These are phyloP conservation scores for Eucalyptus curtisii DNA, from an alignment of 345 rosid genomes.

Conservation along the genomic window DNA sequence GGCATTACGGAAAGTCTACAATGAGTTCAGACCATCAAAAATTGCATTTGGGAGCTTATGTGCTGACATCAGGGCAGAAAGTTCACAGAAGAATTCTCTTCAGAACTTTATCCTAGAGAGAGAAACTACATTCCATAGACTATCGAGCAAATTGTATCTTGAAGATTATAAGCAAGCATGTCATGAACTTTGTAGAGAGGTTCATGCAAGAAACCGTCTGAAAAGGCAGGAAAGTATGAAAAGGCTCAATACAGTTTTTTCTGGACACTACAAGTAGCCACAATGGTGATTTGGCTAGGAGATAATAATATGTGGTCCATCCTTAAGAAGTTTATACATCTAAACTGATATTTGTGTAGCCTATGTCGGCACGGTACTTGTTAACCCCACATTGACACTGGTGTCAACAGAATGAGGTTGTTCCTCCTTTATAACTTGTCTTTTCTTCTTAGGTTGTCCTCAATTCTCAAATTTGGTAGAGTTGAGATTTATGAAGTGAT, in stretches of 20 bases:
- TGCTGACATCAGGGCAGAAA: not conserved
- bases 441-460: not conserved
- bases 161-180: not conserved
- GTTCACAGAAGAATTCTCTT: not conserved
- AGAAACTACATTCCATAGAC: not conserved
- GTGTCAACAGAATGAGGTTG: not conserved
- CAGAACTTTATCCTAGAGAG: not conserved
- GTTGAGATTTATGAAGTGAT: not conserved
- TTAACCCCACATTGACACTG: not conserved
- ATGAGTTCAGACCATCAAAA: not conserved
- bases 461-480: not conserved
- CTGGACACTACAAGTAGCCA: not conserved
- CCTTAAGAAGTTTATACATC: not conserved
- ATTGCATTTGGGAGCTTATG: not conserved
- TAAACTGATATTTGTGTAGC: not conserved
- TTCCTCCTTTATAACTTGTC: not conserved
- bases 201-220: not conserved
- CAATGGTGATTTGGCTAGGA: not conserved
- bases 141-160: not conserved
- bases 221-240: not conserved
- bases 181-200: not conserved
- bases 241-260: not conserved
- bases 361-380: not conserved
- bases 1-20: not conserved
- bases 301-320: not conserved